Evolutionary conservation across 2,329 filamentous ascomycete species (phyloP).

Genomic region (Fusarium longipes): DNA sequence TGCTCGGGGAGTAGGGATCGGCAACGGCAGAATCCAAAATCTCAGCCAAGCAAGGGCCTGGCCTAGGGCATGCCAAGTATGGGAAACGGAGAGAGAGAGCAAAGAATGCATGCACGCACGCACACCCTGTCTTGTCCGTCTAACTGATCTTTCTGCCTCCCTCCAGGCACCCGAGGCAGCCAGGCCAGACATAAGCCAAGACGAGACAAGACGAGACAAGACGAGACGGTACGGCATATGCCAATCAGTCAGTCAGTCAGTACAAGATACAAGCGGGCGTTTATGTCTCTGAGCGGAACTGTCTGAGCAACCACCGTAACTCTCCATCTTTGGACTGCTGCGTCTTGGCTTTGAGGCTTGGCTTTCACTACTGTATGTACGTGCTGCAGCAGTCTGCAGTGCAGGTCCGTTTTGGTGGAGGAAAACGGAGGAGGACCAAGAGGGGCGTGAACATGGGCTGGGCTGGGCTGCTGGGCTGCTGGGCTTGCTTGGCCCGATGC

Average conservation of each 20-base stretch:
- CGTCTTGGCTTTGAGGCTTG: constrained; percentile 24
- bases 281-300: constrained; percentile 5
- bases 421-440: constrained; percentile 17
- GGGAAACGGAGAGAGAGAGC: constrained; percentile 12
- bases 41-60: not conserved
- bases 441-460: constrained; percentile 7
- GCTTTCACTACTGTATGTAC: not conserved
- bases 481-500: constrained; percentile 29
- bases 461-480: not conserved
- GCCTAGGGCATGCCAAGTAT: constrained; percentile 21
- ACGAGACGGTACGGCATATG: constrained; percentile 1
- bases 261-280: constrained; percentile 1
- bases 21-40: constrained; percentile 11
- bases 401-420: not conserved
- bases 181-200: not conserved
- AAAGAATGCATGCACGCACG: not conserved
- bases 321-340: not conserved
- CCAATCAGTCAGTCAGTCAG: constrained; percentile 6
- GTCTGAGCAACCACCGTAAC: constrained; percentile 14
- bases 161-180: not conserved
- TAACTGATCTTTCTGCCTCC: not conserved
- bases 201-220: not conserved
- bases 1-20: constrained; percentile 31
- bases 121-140: not conserved
- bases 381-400: not conserved